Percentiles rank a stretch among this genome's conserved stretches.
These are phyloP conservation scores for Colletotrichum simmondsii DNA, from an alignment of 2,329 filamentous ascomycete genomes.

Conservation along the genomic window DNA sequence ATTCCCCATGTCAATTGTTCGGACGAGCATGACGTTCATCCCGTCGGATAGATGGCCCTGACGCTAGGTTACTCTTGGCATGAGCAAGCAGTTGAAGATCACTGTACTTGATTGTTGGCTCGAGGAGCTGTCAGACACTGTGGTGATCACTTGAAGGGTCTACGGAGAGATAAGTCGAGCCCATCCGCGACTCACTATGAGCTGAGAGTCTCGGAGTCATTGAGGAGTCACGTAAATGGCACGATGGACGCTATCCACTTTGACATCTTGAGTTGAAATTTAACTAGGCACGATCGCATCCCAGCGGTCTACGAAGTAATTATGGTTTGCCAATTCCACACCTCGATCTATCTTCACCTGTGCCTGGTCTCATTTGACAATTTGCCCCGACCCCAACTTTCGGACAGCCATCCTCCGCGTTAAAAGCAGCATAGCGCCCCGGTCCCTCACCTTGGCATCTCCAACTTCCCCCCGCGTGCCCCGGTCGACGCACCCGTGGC, in stretches of 20 bases:
- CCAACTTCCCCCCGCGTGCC: constrained; percentile 1
- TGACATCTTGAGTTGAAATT: neutral
- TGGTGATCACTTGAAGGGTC: too few species aligned
- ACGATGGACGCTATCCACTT: neutral
- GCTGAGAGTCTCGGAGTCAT: neutral
- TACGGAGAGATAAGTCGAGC: too few species aligned
- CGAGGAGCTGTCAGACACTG: neutral
- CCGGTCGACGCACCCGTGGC: constrained; percentile 3
- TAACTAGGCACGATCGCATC: constrained; percentile 19
- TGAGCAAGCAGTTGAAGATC: neutral
- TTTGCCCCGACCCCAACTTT: constrained; percentile 18
- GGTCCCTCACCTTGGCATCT: constrained; percentile 15
- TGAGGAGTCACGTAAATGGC: neutral
- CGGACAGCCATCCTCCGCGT: constrained; percentile 17
- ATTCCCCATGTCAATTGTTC: neutral
- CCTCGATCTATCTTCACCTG: neutral
- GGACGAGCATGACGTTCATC: neutral
- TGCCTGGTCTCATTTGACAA: too few species aligned
- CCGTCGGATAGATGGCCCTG: constrained; percentile 13
- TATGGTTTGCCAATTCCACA: neutral
- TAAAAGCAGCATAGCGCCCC: constrained; percentile 4
- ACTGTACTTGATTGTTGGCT: neutral
- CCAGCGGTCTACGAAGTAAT: too few species aligned
- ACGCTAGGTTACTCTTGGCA: neutral
- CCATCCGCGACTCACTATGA: neutral